These are phyloP conservation scores for Alternaria gansuensis DNA, from an alignment of 2,329 filamentous ascomycete genomes.

Conservation along the genomic window DNA sequence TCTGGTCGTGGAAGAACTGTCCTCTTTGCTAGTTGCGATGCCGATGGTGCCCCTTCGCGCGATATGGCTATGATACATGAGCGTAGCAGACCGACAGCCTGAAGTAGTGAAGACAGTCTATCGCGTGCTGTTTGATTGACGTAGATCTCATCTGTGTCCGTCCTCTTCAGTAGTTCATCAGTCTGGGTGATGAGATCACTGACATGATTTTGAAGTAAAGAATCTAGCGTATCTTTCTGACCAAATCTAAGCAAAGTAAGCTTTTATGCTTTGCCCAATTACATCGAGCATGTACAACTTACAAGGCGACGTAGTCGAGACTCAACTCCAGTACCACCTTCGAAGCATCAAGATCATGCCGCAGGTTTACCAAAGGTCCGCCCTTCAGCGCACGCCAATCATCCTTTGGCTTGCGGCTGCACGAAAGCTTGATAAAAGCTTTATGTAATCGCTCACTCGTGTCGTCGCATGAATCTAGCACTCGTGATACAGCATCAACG, in stretches of 20 bases:
- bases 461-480: conserved; percentile 42
- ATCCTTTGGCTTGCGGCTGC: conserved; percentile 31
- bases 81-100: conserved; percentile 36
- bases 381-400: conserved; percentile 36
- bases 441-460: conserved; percentile 44
- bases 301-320: conserved; percentile 45
- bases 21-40: conserved; percentile 20
- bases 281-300: conserved; percentile 21
- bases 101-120: conserved; percentile 34
- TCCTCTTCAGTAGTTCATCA: conserved; percentile 37
- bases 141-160: conserved; percentile 38
- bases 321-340: conserved; percentile 42
- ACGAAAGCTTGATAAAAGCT: conserved; percentile 40
- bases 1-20: conserved; percentile 36
- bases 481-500: conserved; percentile 40
- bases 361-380: conserved; percentile 28
- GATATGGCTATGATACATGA: conserved; percentile 37
- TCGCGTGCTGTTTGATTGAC: conserved; percentile 39
- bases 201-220: conserved; percentile 30
- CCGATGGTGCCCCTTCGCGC: conserved; percentile 21
- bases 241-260: conserved; percentile 26
- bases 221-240: conserved; percentile 34
- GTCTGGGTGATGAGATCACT: conserved; percentile 29
- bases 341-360: conserved; percentile 40
- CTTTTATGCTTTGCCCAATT: not conserved